A percentile compares a stretch with the other conserved stretches of the same genome.
phyloP scores from a whole-genome alignment of 805 yeast genomes.

The Metschnikowia henanensis region DNA sequence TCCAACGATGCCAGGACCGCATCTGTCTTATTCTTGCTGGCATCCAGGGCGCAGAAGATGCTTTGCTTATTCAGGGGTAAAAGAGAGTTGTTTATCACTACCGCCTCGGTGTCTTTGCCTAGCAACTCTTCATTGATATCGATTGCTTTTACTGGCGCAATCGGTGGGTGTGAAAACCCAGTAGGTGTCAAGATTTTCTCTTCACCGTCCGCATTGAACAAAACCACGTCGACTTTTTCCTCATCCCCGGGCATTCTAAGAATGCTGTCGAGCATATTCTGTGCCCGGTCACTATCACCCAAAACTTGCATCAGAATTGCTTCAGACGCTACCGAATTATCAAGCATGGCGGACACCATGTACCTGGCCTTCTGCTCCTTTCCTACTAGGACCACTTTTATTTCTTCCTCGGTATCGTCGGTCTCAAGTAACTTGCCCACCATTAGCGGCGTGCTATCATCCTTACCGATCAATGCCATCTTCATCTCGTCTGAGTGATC shows the following conservation, averaged over 20 bases:
- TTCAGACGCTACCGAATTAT: neutral
- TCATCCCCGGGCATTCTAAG: neutral
- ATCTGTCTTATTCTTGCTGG: neutral
- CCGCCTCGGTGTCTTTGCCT: neutral
- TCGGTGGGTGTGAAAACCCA: neutral
- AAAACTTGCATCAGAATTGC: neutral
- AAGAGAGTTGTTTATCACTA: neutral
- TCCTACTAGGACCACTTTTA: neutral
- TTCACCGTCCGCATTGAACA: neutral
- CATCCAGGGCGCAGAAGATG: neutral
- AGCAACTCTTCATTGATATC: neutral
- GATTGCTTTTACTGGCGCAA: neutral
- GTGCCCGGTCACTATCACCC: neutral
- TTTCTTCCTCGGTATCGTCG: neutral
- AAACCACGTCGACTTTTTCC: neutral
- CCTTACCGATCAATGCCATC: neutral
- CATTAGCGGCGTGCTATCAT: neutral
- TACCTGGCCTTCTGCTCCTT: neutral
- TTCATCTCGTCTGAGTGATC: neutral
- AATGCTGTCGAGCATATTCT: neutral
- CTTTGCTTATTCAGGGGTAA: neutral
- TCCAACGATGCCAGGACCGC: neutral
- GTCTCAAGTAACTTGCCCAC: neutral
- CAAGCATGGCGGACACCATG: neutral
- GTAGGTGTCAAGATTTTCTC: neutral